Evolutionary conservation across 1,284 basidiomycete species (phyloP).

Genomic region (Pseudozyma tsukubaensis): DNA sequence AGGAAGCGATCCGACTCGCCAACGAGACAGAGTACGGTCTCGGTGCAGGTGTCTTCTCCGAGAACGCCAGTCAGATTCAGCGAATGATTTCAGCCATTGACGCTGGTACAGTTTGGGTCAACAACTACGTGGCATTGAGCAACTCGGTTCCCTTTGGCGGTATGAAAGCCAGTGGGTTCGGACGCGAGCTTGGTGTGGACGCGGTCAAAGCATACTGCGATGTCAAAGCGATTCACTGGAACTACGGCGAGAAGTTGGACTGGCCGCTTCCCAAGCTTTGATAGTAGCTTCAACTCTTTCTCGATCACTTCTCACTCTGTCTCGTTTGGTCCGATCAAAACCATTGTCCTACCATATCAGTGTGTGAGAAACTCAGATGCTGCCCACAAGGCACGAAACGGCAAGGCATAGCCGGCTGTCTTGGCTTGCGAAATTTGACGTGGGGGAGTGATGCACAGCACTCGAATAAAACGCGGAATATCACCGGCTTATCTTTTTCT

Average conservation of each 20-base stretch:
- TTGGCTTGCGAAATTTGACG: too few relatives aligned
- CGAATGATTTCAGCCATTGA: conserved; percentile 82
- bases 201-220: conserved; percentile 74
- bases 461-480: too few relatives aligned
- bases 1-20: conserved; percentile 79
- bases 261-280: conserved; percentile 25
- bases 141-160: conserved; percentile 55
- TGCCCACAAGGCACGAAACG: too few relatives aligned
- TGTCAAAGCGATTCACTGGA: conserved; percentile 62
- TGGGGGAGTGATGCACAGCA: too few relatives aligned
- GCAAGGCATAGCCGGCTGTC: too few relatives aligned
- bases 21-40: conserved; percentile 86
- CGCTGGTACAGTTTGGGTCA: conserved; percentile 85
- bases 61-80: conserved; percentile 65
- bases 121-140: conserved; percentile 69
- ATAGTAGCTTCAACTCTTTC: too few relatives aligned
- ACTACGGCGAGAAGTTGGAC: conserved; percentile 24
- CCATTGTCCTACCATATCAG: too few relatives aligned
- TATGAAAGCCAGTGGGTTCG: conserved; percentile 58
- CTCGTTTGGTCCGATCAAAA: too few relatives aligned
- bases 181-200: conserved; percentile 59
- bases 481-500: conserved; percentile 1
- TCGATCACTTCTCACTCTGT: too few relatives aligned
- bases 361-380: too few relatives aligned
- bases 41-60: conserved; percentile 83